These are phyloP conservation scores for Penicillium manginii DNA, from an alignment of 495 filamentous ascomycete species.

Conservation along the genomic window DNA sequence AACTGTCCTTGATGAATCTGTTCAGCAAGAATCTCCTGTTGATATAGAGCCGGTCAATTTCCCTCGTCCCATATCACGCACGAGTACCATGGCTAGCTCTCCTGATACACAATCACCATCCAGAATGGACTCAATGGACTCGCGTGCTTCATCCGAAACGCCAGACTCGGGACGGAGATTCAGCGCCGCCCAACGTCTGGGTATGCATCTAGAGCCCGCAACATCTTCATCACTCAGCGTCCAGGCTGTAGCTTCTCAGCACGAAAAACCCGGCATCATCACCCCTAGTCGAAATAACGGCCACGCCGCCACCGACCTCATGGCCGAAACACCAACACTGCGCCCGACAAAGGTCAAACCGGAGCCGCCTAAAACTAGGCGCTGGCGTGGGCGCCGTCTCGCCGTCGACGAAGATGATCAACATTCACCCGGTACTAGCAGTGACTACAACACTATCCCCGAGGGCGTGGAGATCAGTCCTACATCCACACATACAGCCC, in stretches of 20 bases:
- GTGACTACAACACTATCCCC: slow-evolving; percentile 36
- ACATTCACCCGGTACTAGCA: slow-evolving; percentile 28
- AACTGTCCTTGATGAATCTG: slow-evolving; percentile 26
- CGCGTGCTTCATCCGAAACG: slow-evolving; percentile 30
- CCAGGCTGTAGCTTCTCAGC: slow-evolving; percentile 75
- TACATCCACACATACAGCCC: slow-evolving; percentile 24
- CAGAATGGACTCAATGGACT: slow-evolving; percentile 30
- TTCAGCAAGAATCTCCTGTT: slow-evolving; percentile 23
- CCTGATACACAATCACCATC: slow-evolving; percentile 36
- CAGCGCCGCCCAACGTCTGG: slow-evolving; percentile 40
- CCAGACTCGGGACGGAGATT: slow-evolving; percentile 25
- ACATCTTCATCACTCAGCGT: slow-evolving; percentile 64
- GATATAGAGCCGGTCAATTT: slow-evolving; percentile 35
- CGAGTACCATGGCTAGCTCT: slow-evolving; percentile 45
- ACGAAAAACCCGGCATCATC: slow-evolving; percentile 82
- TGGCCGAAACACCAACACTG: slow-evolving; percentile 23
- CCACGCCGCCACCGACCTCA: slow-evolving; percentile 14
- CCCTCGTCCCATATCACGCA: slow-evolving; percentile 41
- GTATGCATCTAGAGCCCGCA: slow-evolving; percentile 53
- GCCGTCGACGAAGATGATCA: slow-evolving; percentile 30
- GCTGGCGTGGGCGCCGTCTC: slow-evolving; percentile 44
- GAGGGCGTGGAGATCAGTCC: slow-evolving; percentile 31
- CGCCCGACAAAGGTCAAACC: slow-evolving; percentile 44
- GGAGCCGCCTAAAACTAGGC: slow-evolving; percentile 48
- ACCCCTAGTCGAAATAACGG: slow-evolving; percentile 70